A percentile compares a stretch with the other conserved stretches of the same genome.
Conservation (phyloP, 2,329 filamentous ascomycete genomes). For the Knufia petricola region DNA sequence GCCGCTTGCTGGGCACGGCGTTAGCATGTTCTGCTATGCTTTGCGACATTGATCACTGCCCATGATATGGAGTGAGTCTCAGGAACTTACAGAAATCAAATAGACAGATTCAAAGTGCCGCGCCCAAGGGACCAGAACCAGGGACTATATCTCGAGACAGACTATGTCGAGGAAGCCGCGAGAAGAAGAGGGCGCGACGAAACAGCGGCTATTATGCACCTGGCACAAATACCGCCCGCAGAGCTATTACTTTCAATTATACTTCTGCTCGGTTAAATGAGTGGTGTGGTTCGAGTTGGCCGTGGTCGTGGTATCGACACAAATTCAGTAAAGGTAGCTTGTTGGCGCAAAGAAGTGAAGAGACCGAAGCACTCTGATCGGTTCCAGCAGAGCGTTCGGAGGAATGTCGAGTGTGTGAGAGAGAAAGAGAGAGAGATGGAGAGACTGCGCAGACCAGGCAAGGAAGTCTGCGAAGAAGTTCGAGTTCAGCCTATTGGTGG, state of each 20-base stretch:
- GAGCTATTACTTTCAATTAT: slow-evolving; percentile 1
- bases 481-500: not conserved
- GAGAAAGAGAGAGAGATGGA: too few species aligned
- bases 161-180: slow-evolving; percentile 1
- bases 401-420: not conserved
- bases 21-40: slow-evolving; percentile 16
- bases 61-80: not conserved
- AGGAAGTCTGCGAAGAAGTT: not conserved
- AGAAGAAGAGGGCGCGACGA: not conserved
- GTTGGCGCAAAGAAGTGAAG: slow-evolving; percentile 5
- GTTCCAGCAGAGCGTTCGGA: not conserved
- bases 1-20: slow-evolving; percentile 21
- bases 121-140: not conserved
- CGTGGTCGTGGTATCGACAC: not conserved
- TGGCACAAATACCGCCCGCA: not conserved
- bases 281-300: slow-evolving; percentile 2
- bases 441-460: not conserved
- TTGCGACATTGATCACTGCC: slow-evolving; percentile 11
- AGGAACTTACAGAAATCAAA: not conserved
- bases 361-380: not conserved
- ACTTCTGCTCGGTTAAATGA: slow-evolving; percentile 1
- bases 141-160: slow-evolving; percentile 1
- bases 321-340: not conserved
- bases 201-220: slow-evolving; percentile 8
- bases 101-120: not conserved